Base-by-base conservation (phyloP, 2,329 filamentous ascomycete species). In the Beauveria australis region DNA sequence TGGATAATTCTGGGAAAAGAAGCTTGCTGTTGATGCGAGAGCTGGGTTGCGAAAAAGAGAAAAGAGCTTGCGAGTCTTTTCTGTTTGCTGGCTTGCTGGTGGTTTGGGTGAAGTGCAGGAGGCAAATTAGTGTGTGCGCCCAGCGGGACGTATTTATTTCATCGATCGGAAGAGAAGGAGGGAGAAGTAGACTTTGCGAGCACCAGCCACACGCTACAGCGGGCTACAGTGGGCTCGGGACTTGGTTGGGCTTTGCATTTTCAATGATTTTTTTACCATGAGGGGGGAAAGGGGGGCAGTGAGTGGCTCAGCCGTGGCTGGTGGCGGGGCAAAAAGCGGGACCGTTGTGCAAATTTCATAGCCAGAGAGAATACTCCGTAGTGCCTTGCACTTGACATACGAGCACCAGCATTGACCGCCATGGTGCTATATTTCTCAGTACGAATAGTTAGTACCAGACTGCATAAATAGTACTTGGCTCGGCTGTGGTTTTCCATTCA, bases 1-100 rank as follows among this genome's bases (percentile, higher is more conserved):
- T 64, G 64, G 64, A 64, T 60, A 65, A 63, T 63, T 66, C 60
- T 46, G 16, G 22, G 18, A 19, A 8, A 22, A 24, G 1, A 3
- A 14, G 12, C 24, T 37, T 59, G 47, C 10, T 43, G 46, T 59
- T 41, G 46, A 33, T 59, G 47, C 44, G 46, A 41, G 33, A 57
- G 9, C 30, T 57, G 30, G 33, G 54, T 22, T 48, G 44, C 54
- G 19, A 30, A 24, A 41, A 33, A 19, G 56, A 43, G 37, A 51
- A 48, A 52, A 52, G 37, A 52, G 24, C 41, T 46, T 46, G 40
- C 24, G 30, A 48, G 43, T 47, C 54, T 57, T 33, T 26, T 49
- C 33, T 49, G 54, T 41, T 49, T 22, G 54, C 46, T 48, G 30
- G 44, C 22, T 40, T 49, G 54, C 7, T 47, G 54, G 30, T 57